Base-by-base conservation (phyloP, 2,329 filamentous ascomycete species). In the Hysterium pulicare region DNA sequence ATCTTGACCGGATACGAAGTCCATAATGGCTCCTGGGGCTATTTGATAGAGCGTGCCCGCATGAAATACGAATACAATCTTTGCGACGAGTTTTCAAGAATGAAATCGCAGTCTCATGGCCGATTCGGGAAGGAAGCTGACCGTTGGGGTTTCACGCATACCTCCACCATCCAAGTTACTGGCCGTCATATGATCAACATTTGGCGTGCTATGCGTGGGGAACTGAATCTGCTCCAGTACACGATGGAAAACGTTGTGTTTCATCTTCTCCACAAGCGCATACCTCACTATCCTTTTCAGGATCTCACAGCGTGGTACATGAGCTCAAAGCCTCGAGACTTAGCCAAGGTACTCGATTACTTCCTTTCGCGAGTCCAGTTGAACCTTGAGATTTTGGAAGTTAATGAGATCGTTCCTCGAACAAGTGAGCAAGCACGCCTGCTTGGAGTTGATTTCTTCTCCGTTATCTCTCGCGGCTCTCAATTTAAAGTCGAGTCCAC, bases 401-500 rank as follows among this genome's bases (percentile, higher is more conserved):
- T 84, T 7, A 96, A 95, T 51, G 93, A 96, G 59, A 74, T 97
- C 17, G 82, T 97, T 28, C 74, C 90, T 1, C 79, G 91, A 41
- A 97, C 90, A 0, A 95, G 90, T 55, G 93, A 98, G 65, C 93
- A 98, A 66, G 93, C 93, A 7, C 83, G 93, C 9, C 73, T 98
- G 9, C 76, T 98, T 3, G 93, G 93, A 0, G 86, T 97, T 1
- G 93, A 98, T 67, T 98, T 98, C 71, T 95, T 91, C 64, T 95
- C 90, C 0, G 93, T 98, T 41, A 93, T 96, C 59, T 91, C 87
- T 5, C 81, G 93, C 41, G 93, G 93, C 13, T 97, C 90, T 0
- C 93, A 98, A 61, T 97, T 94, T 77, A 98, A 98, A 65, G 93
- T 98, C 31, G 93, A 98, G 68, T 96, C 91, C 1, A 83, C 96